Evolutionary conservation across 2,329 filamentous ascomycete species (phyloP).

Genomic region (Ophiostoma australiae): DNA sequence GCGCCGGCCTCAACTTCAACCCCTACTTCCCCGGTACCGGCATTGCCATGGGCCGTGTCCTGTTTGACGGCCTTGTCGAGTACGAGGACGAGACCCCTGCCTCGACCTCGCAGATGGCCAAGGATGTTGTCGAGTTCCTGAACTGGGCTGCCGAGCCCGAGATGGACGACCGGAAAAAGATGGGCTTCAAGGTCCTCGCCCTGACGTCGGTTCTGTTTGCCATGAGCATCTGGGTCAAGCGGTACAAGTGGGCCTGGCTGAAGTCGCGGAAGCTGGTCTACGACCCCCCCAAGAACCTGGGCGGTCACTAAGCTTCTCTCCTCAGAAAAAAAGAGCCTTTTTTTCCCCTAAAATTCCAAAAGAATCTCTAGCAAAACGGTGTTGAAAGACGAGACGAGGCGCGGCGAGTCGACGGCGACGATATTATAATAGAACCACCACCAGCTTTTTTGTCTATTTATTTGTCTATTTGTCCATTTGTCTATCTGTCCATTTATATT

Average conservation of each 20-base stretch:
- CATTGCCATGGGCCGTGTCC: slow-evolving; percentile 97
- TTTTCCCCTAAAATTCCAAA: not conserved
- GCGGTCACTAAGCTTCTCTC: slow-evolving; percentile 1
- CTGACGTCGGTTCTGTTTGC: slow-evolving; percentile 75
- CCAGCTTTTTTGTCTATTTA: slow-evolving; percentile 9
- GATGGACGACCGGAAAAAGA: slow-evolving; percentile 99
- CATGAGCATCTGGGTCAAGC: slow-evolving; percentile 94
- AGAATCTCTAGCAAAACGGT: not conserved
- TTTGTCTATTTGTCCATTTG: not conserved
- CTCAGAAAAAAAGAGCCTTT: not conserved
- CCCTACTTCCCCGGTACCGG: slow-evolving; percentile 99
- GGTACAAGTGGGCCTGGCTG: slow-evolving; percentile 97
- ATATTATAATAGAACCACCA: slow-evolving; percentile 13
- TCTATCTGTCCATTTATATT: not conserved
- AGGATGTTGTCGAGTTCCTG: slow-evolving; percentile 97
- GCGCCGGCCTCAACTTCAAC: slow-evolving; percentile 97
- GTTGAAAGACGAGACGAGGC: not conserved
- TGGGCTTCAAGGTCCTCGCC: slow-evolving; percentile 94
- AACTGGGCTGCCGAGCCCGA: slow-evolving; percentile 99
- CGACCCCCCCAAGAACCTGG: slow-evolving; percentile 59
- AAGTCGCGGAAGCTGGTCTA: slow-evolving; percentile 95
- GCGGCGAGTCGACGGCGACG: slow-evolving; percentile 7
- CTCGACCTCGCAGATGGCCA: slow-evolving; percentile 97
- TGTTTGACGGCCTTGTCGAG: slow-evolving; percentile 95
- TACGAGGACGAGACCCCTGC: slow-evolving; percentile 96